Conservation (phyloP, 192 early-diverging fungal species). For the Coemansia furcata region DNA sequence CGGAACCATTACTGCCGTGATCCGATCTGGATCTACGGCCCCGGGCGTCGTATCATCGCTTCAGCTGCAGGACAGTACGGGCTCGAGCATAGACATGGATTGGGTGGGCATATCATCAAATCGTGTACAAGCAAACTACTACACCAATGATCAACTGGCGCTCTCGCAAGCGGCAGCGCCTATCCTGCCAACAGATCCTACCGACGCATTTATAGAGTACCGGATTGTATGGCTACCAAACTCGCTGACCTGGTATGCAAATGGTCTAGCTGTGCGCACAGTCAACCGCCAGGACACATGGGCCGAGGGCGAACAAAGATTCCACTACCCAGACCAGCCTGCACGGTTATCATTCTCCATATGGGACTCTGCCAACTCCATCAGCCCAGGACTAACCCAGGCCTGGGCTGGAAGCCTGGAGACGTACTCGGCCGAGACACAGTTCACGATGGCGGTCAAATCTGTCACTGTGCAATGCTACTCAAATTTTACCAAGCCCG, state of each 20-base stretch:
- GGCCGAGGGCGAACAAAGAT: conserved; percentile 44
- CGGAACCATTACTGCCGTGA: conserved; percentile 55
- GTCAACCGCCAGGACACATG: conserved; percentile 52
- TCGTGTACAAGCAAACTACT: conserved; percentile 63
- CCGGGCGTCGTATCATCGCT: conserved; percentile 61
- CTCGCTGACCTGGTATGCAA: conserved; percentile 57
- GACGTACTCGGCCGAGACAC: conserved; percentile 38
- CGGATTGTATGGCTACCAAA: conserved; percentile 63
- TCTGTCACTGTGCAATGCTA: conserved; percentile 56
- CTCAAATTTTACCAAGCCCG: conserved; percentile 26
- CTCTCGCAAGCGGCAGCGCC: conserved; percentile 19
- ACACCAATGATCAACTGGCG: conserved; percentile 50
- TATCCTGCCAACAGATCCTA: conserved; percentile 32
- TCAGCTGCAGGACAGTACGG: conserved; percentile 54
- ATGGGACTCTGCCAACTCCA: conserved; percentile 56
- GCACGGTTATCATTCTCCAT: conserved; percentile 58
- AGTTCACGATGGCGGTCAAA: conserved; percentile 53
- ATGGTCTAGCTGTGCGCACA: conserved; percentile 55
- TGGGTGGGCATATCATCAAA: conserved; percentile 56
- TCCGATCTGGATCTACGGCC: conserved; percentile 55
- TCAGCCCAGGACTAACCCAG: conserved; percentile 44
- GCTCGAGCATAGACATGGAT: conserved; percentile 65
- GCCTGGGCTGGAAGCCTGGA: conserved; percentile 50
- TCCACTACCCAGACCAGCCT: conserved; percentile 51
- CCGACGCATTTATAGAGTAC: conserved; percentile 54